Conservation (phyloP, 768 basidiomycete genomes). For the Polyporus arcularius region DNA sequence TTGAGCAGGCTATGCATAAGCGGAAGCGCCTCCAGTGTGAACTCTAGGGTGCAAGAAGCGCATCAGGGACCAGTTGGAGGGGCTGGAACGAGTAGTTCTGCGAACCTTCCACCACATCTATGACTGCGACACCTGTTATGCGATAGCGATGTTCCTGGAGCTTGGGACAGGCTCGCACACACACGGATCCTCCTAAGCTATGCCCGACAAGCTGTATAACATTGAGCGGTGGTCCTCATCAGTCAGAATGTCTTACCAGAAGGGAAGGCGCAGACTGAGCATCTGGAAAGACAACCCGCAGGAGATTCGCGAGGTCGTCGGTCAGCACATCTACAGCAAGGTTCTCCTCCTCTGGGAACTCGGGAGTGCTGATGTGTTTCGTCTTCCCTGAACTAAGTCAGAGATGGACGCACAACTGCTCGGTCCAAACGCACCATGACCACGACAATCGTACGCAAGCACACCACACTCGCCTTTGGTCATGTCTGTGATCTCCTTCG, state of each 20-base stretch:
- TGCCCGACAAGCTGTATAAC: conserved; percentile 63
- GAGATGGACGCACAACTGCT: neutral
- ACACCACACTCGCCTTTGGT: conserved; percentile 78
- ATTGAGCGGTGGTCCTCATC: neutral
- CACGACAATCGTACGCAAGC: conserved; percentile 77
- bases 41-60: conserved; percentile 49
- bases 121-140: conserved; percentile 74
- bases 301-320: conserved; percentile 69
- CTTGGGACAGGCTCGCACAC: conserved; percentile 66
- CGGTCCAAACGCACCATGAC: conserved; percentile 67
- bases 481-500: conserved; percentile 68
- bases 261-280: conserved; percentile 65
- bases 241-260: conserved; percentile 51
- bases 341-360: conserved; percentile 43
- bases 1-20: conserved; percentile 90
- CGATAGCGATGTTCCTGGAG: conserved; percentile 70
- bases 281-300: conserved; percentile 71
- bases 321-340: conserved; percentile 74
- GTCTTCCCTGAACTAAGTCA: conserved; percentile 61
- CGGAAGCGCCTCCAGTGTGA: conserved; percentile 90
- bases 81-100: neutral
- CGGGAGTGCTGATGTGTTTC: conserved; percentile 37
- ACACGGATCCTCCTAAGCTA: conserved; percentile 95
- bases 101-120: conserved; percentile 26
- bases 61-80: neutral